A percentile compares a stretch with the other conserved stretches of the same genome.
phyloP scores from a whole-genome alignment of 805 yeast species.

The Torulaspora gathmanii region DNA sequence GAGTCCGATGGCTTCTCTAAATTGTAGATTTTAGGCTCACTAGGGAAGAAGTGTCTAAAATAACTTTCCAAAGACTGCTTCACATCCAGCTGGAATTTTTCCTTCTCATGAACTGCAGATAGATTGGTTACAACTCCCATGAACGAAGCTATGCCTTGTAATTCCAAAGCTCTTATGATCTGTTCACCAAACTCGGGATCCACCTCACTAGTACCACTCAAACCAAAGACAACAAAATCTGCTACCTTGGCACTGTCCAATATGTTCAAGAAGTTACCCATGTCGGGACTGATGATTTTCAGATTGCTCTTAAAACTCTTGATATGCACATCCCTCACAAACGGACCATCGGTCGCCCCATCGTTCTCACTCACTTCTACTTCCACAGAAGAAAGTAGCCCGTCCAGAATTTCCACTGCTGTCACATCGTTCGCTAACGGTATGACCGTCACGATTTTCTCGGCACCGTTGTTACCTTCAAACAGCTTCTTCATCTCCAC shows the following conservation, averaged over 20 bases:
- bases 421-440: slow-evolving; percentile 72
- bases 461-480: slow-evolving; percentile 75
- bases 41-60: slow-evolving; percentile 74
- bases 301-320: slow-evolving; percentile 69
- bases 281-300: slow-evolving; percentile 68
- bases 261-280: slow-evolving; percentile 58
- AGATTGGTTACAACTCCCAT: slow-evolving; percentile 76
- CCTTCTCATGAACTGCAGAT: slow-evolving; percentile 60
- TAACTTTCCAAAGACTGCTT: slow-evolving; percentile 59
- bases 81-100: slow-evolving; percentile 69
- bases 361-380: slow-evolving; percentile 35
- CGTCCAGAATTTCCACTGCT: slow-evolving; percentile 49
- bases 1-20: slow-evolving; percentile 66
- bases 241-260: slow-evolving; percentile 85
- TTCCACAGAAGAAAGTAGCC: slow-evolving; percentile 42
- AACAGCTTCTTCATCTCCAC: slow-evolving; percentile 62
- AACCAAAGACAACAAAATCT: slow-evolving; percentile 84
- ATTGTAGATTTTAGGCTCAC: slow-evolving; percentile 69
- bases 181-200: slow-evolving; percentile 80
- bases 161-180: slow-evolving; percentile 76
- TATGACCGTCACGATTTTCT: slow-evolving; percentile 75
- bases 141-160: slow-evolving; percentile 86
- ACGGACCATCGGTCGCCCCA: slow-evolving; percentile 37
- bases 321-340: slow-evolving; percentile 50
- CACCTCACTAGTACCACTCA: slow-evolving; percentile 82